Evolutionary conservation across 768 basidiomycete species (phyloP).

Genomic region (Naganishia kalamii): DNA sequence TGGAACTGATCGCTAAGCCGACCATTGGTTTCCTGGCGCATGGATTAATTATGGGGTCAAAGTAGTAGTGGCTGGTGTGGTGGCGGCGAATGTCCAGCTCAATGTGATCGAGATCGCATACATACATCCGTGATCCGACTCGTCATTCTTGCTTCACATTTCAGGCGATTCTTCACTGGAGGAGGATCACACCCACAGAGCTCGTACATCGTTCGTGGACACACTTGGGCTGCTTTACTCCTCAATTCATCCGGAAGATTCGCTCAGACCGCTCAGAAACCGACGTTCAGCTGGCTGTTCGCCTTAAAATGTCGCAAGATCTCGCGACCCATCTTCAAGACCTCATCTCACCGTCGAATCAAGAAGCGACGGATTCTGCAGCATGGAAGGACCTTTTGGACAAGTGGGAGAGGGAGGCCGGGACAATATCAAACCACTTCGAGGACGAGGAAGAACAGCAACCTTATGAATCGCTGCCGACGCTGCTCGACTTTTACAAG

Average conservation of each 20-base stretch:
- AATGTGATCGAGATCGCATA: slow-evolving; percentile 1
- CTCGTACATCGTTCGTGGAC: too few relatives aligned
- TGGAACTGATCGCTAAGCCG: too few relatives aligned
- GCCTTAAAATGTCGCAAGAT: slow-evolving; percentile 11
- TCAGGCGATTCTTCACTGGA: not conserved
- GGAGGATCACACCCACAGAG: not conserved
- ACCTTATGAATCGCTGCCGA: slow-evolving; percentile 11
- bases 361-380: not conserved
- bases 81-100: too few relatives aligned
- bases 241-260: too few relatives aligned
- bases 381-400: slow-evolving; percentile 16
- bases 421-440: not conserved
- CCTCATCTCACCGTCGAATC: not conserved
- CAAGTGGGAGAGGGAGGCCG: not conserved
- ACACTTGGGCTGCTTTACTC: too few relatives aligned
- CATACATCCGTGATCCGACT: too few relatives aligned
- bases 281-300: not conserved
- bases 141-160: slow-evolving; percentile 9
- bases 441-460: not conserved
- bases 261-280: too few relatives aligned
- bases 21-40: too few relatives aligned
- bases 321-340: not conserved
- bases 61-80: too few relatives aligned
- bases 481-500: slow-evolving; percentile 23
- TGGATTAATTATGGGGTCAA: too few relatives aligned